These are phyloP conservation scores for Aspergillus ustus DNA, from an alignment of 2,329 filamentous ascomycete genomes.

Conservation along the genomic window DNA sequence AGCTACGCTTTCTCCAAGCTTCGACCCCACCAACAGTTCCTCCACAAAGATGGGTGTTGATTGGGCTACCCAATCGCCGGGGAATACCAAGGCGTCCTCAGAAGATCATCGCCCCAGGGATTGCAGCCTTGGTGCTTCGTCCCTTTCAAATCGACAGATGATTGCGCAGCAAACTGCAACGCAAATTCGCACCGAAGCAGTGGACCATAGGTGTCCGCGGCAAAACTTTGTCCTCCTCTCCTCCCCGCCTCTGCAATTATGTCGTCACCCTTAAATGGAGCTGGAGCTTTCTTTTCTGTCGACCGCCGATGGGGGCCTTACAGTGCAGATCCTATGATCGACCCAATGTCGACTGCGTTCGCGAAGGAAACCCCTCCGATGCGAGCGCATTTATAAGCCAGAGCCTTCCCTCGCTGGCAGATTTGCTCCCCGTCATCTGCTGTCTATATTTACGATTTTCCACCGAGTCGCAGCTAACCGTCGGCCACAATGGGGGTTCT, in stretches of 20 bases:
- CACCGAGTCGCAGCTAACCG: not conserved
- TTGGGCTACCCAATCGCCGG: not conserved
- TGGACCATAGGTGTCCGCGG: not conserved
- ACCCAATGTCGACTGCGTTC: slow-evolving; percentile 11
- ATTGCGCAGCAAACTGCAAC: not conserved
- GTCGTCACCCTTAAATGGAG: slow-evolving; percentile 12
- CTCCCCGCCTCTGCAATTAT: slow-evolving; percentile 13
- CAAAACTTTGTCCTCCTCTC: not conserved
- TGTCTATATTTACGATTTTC: not conserved
- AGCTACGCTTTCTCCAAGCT: slow-evolving; percentile 7
- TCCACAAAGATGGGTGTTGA: not conserved
- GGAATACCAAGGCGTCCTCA: slow-evolving; percentile 2
- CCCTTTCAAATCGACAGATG: not conserved
- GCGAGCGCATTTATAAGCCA: slow-evolving; percentile 20
- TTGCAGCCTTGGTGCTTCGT: not conserved
- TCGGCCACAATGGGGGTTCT: slow-evolving; percentile 18
- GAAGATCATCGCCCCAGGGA: slow-evolving; percentile 1
- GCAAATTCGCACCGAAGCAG: not conserved
- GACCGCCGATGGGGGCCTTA: slow-evolving; percentile 14
- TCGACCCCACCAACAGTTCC: not conserved
- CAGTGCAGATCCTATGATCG: slow-evolving; percentile 26
- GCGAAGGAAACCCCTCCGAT: slow-evolving; percentile 21
- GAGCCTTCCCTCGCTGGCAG: not conserved
- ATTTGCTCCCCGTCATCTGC: not conserved
- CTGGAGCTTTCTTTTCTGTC: not conserved